Evolutionary conservation across 768 basidiomycete genomes (phyloP), one percentile per base, ranked within the genome.

Genomic region (Mycena capillaripes): DNA sequence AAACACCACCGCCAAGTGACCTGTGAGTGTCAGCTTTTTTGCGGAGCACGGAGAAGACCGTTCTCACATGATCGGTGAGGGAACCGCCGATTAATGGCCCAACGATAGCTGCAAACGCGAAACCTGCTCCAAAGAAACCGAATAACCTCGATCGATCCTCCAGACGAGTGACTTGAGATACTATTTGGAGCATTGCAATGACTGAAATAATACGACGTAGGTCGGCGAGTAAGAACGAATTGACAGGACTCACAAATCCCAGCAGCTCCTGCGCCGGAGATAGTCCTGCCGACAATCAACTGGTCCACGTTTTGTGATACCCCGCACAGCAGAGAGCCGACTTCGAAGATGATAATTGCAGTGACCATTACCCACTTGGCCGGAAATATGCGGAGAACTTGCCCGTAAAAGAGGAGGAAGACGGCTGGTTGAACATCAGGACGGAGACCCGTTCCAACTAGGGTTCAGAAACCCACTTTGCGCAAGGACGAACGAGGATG

Each of bases 401-500:
- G 42, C 16, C 42, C 42, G 42, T 44, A 44, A 17, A 44, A 44
- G 16, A 44, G 19, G 16, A 44, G 42, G 42, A 44, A 44, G 7
- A 44, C 17, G 42, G 42, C 42, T 44, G 17, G 17, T 7, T 44
- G 0, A 16, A 34, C 5, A 32, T 36, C 4, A 34, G 14, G 16
- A 36, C n/a, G 1, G 10, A 4, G 30, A n/a, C 16, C 7, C 38
- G 2, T 3, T 29, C 2, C 21, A 2, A 1, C 10, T 23, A 27
- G 10, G 50, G 3, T 27, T n/a, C n/a, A 1, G 27, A n/a, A 17
- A 34, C 64, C 9, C 7, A 66, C 64, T 74, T 40, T 75, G 77
- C 12, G 70, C 44, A 40, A 19, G 82, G 78, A n/a, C 79, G 69
- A 74, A 82, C 69, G 76, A 79, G 27, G 71, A 32, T 19, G 64